Percentiles rank a stretch among this genome's conserved stretches.
Conservation (phyloP, 805 yeast species). For the Wickerhamomyces bisporus region DNA sequence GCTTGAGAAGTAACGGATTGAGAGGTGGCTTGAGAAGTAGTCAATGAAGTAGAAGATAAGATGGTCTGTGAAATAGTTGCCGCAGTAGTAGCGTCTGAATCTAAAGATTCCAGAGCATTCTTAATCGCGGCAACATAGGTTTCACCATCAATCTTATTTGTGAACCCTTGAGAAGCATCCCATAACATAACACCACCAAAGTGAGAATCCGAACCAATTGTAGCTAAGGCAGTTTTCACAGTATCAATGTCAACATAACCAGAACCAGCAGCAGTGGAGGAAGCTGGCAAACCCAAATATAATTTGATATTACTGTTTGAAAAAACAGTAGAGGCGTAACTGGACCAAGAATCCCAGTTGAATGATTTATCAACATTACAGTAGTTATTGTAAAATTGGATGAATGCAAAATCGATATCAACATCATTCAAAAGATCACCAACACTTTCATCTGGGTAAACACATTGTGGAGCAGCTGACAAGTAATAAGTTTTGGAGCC, state of each 20-base stretch:
- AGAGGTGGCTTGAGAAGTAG: not conserved
- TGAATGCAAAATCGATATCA: slow-evolving; percentile 71
- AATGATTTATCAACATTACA: slow-evolving; percentile 54
- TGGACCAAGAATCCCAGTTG: slow-evolving; percentile 71
- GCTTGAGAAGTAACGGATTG: too few relatives aligned
- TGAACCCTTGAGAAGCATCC: slow-evolving; percentile 80
- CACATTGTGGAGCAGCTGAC: slow-evolving; percentile 93
- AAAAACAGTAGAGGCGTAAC: slow-evolving; percentile 51
- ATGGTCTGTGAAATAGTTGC: slow-evolving; percentile 15
- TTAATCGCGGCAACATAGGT: slow-evolving; percentile 41
- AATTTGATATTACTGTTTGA: slow-evolving; percentile 68
- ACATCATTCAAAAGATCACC: slow-evolving; percentile 56
- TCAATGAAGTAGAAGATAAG: slow-evolving; percentile 13
- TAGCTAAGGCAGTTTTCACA: slow-evolving; percentile 49
- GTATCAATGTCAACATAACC: slow-evolving; percentile 47
- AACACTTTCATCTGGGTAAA: slow-evolving; percentile 70
- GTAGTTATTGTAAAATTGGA: slow-evolving; percentile 87
- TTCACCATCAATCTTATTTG: slow-evolving; percentile 39
- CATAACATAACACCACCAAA: slow-evolving; percentile 90
- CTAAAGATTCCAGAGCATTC: slow-evolving; percentile 29
- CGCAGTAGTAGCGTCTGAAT: slow-evolving; percentile 11
- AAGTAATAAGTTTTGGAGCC: slow-evolving; percentile 62
- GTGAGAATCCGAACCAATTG: slow-evolving; percentile 61
- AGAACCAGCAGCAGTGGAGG: slow-evolving; percentile 50
- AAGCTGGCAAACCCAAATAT: slow-evolving; percentile 73